Evolutionary conservation across 2,329 filamentous ascomycete species (phyloP).

Genomic region (Tympanopsis confertula): DNA sequence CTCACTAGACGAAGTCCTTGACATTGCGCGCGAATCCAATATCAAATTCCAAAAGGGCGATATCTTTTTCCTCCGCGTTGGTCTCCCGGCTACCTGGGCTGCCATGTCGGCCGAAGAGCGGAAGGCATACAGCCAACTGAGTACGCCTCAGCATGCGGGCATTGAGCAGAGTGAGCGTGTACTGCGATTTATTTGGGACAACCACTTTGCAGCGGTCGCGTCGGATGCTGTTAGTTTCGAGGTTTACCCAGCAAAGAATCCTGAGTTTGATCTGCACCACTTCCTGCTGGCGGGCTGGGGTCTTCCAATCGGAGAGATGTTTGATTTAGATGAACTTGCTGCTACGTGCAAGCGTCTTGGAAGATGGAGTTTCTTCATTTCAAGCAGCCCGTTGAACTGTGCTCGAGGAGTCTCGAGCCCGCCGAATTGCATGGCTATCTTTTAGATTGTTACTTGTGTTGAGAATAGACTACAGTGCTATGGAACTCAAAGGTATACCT

Average conservation of each 20-base stretch:
- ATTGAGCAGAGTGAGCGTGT: conserved; percentile 34
- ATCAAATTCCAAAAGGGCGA: conserved; percentile 34
- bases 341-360: conserved; percentile 16
- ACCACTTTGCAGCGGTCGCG: conserved; percentile 40
- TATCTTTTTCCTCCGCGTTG: conserved; percentile 42
- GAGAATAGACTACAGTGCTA: no score
- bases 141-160: conserved; percentile 23
- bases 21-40: conserved; percentile 28
- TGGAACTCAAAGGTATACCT: no score
- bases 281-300: conserved; percentile 37
- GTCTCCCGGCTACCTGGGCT: conserved; percentile 32
- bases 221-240: conserved; percentile 44
- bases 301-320: conserved; percentile 35
- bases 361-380: conserved; percentile 27
- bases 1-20: conserved; percentile 25
- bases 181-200: conserved; percentile 45
- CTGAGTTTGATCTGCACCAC: conserved; percentile 18
- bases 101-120: conserved; percentile 21
- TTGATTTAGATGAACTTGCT: conserved; percentile 27
- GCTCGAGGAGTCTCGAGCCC: background rate
- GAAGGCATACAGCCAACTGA: conserved; percentile 16
- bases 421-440: conserved; percentile 1
- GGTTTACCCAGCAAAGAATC: conserved; percentile 6
- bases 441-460: no score
- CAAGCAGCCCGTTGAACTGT: conserved; percentile 20